phyloP scores from a whole-genome alignment of 2,329 filamentous ascomycete genomes.

The Phialocephala subalpina region DNA sequence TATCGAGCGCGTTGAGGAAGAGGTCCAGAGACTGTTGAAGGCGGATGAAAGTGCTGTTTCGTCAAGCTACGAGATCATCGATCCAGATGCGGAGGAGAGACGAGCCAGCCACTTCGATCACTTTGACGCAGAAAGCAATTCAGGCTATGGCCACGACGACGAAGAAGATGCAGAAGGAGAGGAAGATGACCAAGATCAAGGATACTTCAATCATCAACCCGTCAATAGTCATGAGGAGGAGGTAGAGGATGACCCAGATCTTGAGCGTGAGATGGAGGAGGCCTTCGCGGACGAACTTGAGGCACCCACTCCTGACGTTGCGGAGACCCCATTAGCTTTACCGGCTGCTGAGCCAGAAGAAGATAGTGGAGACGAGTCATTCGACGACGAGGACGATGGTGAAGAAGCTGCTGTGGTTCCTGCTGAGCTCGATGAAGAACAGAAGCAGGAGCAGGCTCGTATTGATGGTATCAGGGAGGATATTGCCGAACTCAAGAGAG shows the following conservation, averaged over 20 bases:
- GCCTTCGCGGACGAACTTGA: constrained; percentile 17
- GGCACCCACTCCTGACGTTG: constrained; percentile 35
- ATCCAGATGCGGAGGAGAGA: constrained; percentile 43
- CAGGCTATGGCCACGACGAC: constrained; percentile 44
- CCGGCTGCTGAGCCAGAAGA: constrained; percentile 38
- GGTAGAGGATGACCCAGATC: constrained; percentile 41
- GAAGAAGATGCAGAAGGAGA: constrained; percentile 49
- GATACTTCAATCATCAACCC: constrained; percentile 41
- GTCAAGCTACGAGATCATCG: constrained; percentile 52
- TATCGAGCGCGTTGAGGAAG: constrained; percentile 64
- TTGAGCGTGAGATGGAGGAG: constrained; percentile 37
- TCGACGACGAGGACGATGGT: constrained; percentile 53
- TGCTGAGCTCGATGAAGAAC: constrained; percentile 58
- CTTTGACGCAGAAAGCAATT: constrained; percentile 37
- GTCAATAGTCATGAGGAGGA: constrained; percentile 42
- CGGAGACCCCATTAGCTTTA: constrained; percentile 35
- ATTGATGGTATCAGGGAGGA: constrained; percentile 57
- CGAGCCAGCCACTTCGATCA: constrained; percentile 36
- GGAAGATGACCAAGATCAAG: constrained; percentile 45
- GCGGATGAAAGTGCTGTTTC: constrained; percentile 52
- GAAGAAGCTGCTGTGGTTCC: constrained; percentile 49
- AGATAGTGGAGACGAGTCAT: constrained; percentile 50
- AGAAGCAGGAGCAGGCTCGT: constrained; percentile 49
- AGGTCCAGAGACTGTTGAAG: constrained; percentile 59
- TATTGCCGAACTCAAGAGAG: constrained; percentile 61